phyloP scores from a whole-genome alignment of 1,284 basidiomycete genomes.

The Cystobasidium sp. region DNA sequence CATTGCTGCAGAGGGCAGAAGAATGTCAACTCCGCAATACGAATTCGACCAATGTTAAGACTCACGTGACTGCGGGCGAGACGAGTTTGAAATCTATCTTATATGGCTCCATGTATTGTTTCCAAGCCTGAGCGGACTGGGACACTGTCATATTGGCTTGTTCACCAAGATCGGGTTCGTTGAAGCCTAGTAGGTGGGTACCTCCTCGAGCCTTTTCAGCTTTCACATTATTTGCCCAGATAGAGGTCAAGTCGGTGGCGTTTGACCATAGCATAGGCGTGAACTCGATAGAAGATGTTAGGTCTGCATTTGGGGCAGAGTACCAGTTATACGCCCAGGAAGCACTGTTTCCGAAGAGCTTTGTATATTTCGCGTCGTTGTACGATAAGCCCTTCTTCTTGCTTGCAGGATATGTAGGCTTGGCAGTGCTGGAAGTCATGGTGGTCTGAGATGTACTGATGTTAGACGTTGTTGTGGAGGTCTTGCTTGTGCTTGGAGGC shows the following conservation, averaged over 20 bases:
- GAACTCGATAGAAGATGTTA: constrained; percentile 42
- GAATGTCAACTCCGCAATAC: background rate
- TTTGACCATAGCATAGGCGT: constrained; percentile 47
- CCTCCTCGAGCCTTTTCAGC: constrained; percentile 30
- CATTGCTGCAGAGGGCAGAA: constrained; percentile 23
- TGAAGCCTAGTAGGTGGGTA: constrained; percentile 42
- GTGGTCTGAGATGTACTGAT: background rate
- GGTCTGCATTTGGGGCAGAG: constrained; percentile 3
- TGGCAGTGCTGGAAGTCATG: constrained; percentile 4
- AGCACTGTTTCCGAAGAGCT: constrained; percentile 1
- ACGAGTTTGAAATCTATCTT: constrained; percentile 48
- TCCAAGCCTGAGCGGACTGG: constrained; percentile 44
- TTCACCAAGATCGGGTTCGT: constrained; percentile 46
- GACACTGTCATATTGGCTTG: constrained; percentile 47
- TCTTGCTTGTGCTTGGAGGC: background rate
- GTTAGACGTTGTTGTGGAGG: background rate
- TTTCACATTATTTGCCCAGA: constrained; percentile 28
- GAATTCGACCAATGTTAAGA: background rate
- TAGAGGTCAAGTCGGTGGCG: constrained; percentile 3
- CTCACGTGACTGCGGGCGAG: constrained; percentile 48
- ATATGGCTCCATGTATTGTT: constrained; percentile 46
- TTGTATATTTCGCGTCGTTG: constrained; percentile 6
- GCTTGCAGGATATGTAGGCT: background rate
- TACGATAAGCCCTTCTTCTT: constrained; percentile 46
- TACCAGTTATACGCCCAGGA: constrained; percentile 49